Evolutionary conservation across 2,329 filamentous ascomycete species (phyloP).

Genomic region (Botryotinia narcissicola): DNA sequence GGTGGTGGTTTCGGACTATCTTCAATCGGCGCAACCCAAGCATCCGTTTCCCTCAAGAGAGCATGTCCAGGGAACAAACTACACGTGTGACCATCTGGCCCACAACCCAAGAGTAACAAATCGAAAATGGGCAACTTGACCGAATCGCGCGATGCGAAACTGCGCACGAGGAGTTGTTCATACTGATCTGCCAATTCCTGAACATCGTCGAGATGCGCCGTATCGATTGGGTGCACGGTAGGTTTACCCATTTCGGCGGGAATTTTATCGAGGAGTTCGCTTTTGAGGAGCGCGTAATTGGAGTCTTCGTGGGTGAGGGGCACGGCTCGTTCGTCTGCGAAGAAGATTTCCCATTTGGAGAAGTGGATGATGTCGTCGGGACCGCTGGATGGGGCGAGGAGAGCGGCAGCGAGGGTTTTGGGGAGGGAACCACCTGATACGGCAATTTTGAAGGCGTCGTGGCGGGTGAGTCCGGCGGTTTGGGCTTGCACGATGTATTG

Average conservation of each 20-base stretch:
- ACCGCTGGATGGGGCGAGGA: slow-evolving; percentile 57
- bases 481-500: slow-evolving; percentile 81
- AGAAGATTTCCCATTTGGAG: slow-evolving; percentile 95
- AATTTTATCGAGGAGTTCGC: slow-evolving; percentile 85
- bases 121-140: slow-evolving; percentile 96
- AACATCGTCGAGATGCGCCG: slow-evolving; percentile 63
- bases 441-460: slow-evolving; percentile 83
- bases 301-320: slow-evolving; percentile 89
- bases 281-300: slow-evolving; percentile 87
- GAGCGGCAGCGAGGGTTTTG: slow-evolving; percentile 78
- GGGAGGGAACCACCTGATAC: slow-evolving; percentile 94
- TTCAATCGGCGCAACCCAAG: slow-evolving; percentile 89
- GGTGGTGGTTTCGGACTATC: slow-evolving; percentile 95
- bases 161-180: slow-evolving; percentile 79
- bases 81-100: slow-evolving; percentile 96
- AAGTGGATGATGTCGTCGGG: slow-evolving; percentile 67
- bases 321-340: slow-evolving; percentile 94
- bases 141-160: slow-evolving; percentile 88
- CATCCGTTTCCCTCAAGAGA: slow-evolving; percentile 78
- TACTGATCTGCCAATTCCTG: slow-evolving; percentile 94
- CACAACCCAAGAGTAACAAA: slow-evolving; percentile 86
- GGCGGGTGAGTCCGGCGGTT: slow-evolving; percentile 73
- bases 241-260: slow-evolving; percentile 63
- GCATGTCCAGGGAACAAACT: slow-evolving; percentile 89
- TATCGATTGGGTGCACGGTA: slow-evolving; percentile 76